Evolutionary conservation across 2,329 filamentous ascomycete species (phyloP).

Genomic region (Periconia sp.): DNA sequence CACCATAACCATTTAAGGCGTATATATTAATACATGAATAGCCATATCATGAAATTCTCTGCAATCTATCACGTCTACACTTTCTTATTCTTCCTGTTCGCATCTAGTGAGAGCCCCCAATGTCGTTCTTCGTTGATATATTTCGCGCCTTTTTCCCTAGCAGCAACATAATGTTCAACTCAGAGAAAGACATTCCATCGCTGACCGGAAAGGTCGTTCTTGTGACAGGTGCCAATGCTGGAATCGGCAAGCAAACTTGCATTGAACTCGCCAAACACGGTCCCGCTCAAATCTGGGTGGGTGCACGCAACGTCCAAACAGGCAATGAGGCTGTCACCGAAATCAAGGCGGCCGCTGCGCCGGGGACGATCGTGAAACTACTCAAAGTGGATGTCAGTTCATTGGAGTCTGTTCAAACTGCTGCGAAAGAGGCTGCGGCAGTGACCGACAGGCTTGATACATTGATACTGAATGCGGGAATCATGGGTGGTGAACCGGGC

Average conservation of each 20-base stretch:
- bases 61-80: background rate
- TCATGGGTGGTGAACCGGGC: conserved; percentile 32
- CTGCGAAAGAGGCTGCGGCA: conserved; percentile 27
- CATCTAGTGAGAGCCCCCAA: background rate
- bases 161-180: conserved; percentile 3
- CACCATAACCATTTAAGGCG: no score
- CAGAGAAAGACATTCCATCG: conserved; percentile 16
- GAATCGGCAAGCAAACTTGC: conserved; percentile 47
- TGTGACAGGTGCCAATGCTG: conserved; percentile 40
- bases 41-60: no score
- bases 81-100: background rate
- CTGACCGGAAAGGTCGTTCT: conserved; percentile 19
- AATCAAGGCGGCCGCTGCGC: conserved; percentile 6
- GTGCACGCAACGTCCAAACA: conserved; percentile 31
- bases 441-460: conserved; percentile 41
- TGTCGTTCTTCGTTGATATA: background rate
- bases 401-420: conserved; percentile 33
- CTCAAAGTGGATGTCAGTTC: conserved; percentile 41
- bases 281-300: conserved; percentile 45
- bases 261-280: conserved; percentile 44
- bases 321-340: conserved; percentile 9
- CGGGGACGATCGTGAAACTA: conserved; percentile 10
- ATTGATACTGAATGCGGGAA: conserved; percentile 47
- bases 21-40: no score
- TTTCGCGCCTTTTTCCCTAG: background rate